phyloP scores from a whole-genome alignment of 2,329 filamentous ascomycete genomes.

The Fusarium brachygibbosum region DNA sequence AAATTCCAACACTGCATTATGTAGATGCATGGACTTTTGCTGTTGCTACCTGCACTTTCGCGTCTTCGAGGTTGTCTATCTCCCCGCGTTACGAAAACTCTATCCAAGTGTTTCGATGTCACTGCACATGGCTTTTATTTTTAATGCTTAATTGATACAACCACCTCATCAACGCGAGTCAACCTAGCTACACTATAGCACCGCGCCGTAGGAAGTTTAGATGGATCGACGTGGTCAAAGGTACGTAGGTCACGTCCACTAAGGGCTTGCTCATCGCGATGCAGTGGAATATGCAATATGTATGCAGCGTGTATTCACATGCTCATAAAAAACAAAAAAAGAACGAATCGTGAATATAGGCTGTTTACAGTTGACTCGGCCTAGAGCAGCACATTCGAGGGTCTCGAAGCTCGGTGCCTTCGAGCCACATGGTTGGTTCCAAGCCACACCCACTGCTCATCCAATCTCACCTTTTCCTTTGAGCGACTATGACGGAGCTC shows the following conservation, averaged over 20 bases:
- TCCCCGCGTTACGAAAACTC: conserved; percentile 34
- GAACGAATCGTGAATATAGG: conserved; percentile 21
- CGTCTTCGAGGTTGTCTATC: conserved; percentile 13
- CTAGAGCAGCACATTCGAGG: conserved; percentile 9
- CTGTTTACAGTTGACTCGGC: conserved; percentile 16
- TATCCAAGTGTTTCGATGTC: conserved; percentile 22
- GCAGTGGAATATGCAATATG: not conserved
- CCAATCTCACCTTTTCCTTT: conserved; percentile 19
- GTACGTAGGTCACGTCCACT: not conserved
- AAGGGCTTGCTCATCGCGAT: conserved; percentile 6
- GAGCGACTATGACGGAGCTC: conserved; percentile 28
- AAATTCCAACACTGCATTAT: not conserved
- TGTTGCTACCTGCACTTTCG: conserved; percentile 7
- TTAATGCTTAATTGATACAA: conserved; percentile 13
- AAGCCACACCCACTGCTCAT: conserved; percentile 18
- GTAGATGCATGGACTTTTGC: not conserved
- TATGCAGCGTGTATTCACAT: conserved; percentile 3
- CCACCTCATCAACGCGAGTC: conserved; percentile 11
- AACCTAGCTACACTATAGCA: not conserved
- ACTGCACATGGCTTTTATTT: conserved; percentile 20
- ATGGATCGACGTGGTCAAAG: conserved; percentile 1
- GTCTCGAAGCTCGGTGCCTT: conserved; percentile 29
- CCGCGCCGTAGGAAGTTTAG: not conserved
- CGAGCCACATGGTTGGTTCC: conserved; percentile 33
- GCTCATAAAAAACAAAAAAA: not conserved